Conservation (phyloP, 352 stramenopile genomes). For the Phytophthora pini region DNA sequence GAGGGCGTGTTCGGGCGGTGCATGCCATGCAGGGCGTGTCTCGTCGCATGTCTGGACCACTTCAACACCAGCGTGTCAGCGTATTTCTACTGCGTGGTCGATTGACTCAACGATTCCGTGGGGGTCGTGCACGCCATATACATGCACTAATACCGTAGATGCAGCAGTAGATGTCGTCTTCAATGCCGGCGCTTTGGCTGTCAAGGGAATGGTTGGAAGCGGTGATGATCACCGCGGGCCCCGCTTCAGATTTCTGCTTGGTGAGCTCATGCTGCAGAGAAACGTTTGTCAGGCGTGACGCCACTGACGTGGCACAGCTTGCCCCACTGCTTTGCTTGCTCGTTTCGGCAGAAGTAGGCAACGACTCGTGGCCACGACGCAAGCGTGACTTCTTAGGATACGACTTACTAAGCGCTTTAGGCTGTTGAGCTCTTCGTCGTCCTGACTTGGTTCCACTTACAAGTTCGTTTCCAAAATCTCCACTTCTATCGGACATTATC, state of each 20-base stretch:
- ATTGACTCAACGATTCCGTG: neutral
- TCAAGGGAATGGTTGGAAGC: neutral
- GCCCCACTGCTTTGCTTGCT: neutral
- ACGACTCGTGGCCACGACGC: no score
- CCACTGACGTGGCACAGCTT: neutral
- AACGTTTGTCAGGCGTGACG: neutral
- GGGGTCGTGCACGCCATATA: no score
- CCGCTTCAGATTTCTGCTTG: slow-evolving; percentile 6
- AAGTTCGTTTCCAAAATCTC: no score
- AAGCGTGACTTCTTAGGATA: no score
- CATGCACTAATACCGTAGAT: no score
- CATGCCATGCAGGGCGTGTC: neutral
- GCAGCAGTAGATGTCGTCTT: neutral
- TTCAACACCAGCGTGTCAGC: slow-evolving; percentile 15
- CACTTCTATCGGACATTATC: no score
- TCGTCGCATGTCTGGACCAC: slow-evolving; percentile 24
- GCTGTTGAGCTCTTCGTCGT: no score
- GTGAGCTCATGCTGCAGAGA: neutral
- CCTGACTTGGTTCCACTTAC: no score
- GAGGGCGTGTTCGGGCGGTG: slow-evolving; percentile 5
- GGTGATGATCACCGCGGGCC: neutral
- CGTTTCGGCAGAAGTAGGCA: no score
- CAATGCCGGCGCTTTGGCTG: neutral
- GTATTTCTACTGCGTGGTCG: neutral
- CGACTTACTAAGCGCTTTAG: no score